Evolutionary conservation across 2,329 filamentous ascomycete genomes (phyloP), one percentile per base, ranked within the genome.

Genomic region (Acrodontium crateriforme): DNA sequence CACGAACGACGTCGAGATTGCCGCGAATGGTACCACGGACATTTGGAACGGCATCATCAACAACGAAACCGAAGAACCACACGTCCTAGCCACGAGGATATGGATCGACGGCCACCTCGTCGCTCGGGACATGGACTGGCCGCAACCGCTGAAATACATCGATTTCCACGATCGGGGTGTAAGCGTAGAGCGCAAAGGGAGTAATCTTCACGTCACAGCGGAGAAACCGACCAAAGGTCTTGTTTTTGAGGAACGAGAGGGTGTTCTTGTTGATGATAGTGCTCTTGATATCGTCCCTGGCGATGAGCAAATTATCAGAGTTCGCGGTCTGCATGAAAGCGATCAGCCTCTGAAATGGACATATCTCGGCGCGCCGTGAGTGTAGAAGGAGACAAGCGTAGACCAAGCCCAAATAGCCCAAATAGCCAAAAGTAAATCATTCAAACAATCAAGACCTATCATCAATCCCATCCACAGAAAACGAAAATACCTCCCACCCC

Each of bases 131-230:
- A 58, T 66, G 3, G 68, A 72, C 47, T 73, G 68, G 68, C 68
- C 68, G 4, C 67, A 72, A 43, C 68, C 68, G 23, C 59, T 71
- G 39, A 71, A 71, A 50, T 71, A 71, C 41, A 59, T 71, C 9
- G 58, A 64, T 32, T 60, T 71, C 34, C 55, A 58, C 3, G 54
- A 64, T 17, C 59, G 67, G 18, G 62, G 61, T 11, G 53, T 71
- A 1, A 47, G 63, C 29, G 56, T 67, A 7, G 31, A 30, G 9
- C 26, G 35, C 18, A 24, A 51, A 14, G 54, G 55, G n/a, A 47
- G 52, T 21, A 55, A 50, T 23, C 58, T 69, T 18, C 40, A 51
- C 16, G 54, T 71, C 38, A 61, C 45, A 37, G 58, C 62, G 5
- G 42, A 53, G 25, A 65, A 62, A 46, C 67, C 69, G 2, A 67